Conservation (phyloP, 129 eudicot species). For the Arctium lappa region DNA sequence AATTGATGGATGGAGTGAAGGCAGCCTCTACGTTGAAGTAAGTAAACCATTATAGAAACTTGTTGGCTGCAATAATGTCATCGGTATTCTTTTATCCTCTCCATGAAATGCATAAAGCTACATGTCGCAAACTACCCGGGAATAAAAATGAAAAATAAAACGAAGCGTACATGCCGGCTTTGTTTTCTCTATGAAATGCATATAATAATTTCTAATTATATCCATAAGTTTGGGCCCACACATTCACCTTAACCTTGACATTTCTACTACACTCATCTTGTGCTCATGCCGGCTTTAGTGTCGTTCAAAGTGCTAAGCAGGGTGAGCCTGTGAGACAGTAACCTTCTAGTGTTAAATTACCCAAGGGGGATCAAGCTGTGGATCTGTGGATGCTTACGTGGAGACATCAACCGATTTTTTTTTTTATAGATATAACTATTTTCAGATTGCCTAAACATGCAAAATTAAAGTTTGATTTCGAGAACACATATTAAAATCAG, state of each 20-base stretch:
- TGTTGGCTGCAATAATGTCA: background rate
- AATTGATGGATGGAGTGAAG: conserved; percentile 96
- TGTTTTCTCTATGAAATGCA: background rate
- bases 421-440: background rate
- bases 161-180: background rate
- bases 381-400: background rate
- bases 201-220: background rate
- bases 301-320: no score
- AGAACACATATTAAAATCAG: background rate
- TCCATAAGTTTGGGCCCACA: background rate
- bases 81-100: background rate
- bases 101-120: background rate
- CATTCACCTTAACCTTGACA: background rate
- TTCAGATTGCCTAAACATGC: background rate
- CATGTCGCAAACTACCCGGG: background rate
- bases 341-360: background rate
- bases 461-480: background rate
- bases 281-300: background rate
- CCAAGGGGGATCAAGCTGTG: background rate
- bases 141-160: background rate
- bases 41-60: conserved; percentile 9
- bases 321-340: no score
- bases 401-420: background rate
- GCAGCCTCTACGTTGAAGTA: conserved; percentile 83
- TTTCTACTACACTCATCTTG: background rate